phyloP scores from a whole-genome alignment of 495 filamentous ascomycete genomes.

The Geoglossum glabrum region DNA sequence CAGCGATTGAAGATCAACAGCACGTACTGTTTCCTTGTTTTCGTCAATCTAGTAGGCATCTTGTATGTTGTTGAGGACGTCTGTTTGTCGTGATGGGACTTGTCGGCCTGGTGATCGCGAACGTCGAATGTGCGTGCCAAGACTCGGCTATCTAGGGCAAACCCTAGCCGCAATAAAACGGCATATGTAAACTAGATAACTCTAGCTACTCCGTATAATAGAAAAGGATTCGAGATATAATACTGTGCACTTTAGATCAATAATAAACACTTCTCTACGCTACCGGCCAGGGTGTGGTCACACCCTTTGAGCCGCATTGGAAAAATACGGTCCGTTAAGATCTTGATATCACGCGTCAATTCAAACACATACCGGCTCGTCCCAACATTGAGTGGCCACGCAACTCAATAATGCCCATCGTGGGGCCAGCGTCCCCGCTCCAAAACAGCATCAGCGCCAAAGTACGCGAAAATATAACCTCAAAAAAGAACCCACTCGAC shows the following conservation, averaged over 20 bases:
- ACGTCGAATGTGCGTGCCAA: not conserved
- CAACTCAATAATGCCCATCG: not conserved
- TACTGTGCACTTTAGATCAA: not conserved
- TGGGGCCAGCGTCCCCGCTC: not conserved
- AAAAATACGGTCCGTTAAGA: not conserved
- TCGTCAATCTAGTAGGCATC: slow-evolving; percentile 68
- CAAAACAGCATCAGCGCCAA: not conserved
- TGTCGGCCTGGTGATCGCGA: not conserved
- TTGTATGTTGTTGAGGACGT: slow-evolving; percentile 14
- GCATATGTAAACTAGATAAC: not conserved
- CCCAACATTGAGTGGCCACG: not conserved
- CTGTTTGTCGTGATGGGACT: not conserved
- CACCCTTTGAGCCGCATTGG: not conserved
- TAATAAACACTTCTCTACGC: not conserved
- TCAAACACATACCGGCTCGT: not conserved
- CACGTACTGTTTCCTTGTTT: slow-evolving; percentile 71
- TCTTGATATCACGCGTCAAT: not conserved
- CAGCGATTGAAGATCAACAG: slow-evolving; percentile 4
- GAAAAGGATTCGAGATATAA: not conserved
- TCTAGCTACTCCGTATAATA: no score
- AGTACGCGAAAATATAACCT: not conserved
- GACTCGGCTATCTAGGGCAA: not conserved
- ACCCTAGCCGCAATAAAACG: not conserved
- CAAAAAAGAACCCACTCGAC: not conserved
- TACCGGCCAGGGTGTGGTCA: not conserved